Conservation (phyloP, 176 grass and related monocot species). For the Elymus sibiricus region DNA sequence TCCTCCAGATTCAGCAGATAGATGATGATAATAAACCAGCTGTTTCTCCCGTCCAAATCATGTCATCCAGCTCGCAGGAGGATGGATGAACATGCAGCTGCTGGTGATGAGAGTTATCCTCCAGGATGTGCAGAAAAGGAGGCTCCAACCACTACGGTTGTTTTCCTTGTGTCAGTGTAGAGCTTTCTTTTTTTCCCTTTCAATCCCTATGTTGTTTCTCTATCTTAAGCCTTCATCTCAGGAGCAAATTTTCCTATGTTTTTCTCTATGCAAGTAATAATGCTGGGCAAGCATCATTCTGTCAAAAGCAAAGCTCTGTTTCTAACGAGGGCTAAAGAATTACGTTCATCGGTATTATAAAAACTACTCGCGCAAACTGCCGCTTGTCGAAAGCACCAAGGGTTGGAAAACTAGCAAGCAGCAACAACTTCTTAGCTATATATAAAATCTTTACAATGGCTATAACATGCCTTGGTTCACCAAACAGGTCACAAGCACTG, state of each 20-base stretch:
- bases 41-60: neutral
- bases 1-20: conserved; percentile 31
- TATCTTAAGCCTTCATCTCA: neutral
- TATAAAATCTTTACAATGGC: conserved; percentile 24
- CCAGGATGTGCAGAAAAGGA: neutral
- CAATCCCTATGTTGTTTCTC: neutral
- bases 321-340: neutral
- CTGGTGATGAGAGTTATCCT: neutral
- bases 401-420: neutral
- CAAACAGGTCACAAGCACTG: conserved; percentile 14
- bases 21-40: neutral
- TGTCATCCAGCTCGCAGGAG: neutral
- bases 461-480: neutral
- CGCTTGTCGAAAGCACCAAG: neutral
- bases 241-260: neutral
- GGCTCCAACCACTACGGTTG: neutral
- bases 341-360: neutral
- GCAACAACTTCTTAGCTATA: conserved; percentile 13
- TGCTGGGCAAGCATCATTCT: neutral
- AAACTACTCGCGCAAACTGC: neutral
- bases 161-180: conserved; percentile 4
- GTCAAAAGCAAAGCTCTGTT: neutral
- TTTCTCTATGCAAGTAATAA: conserved; percentile 7
- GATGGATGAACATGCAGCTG: neutral
- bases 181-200: neutral